These are phyloP conservation scores for Sonneratia caseolaris DNA, from an alignment of 345 rosid species.

Conservation along the genomic window DNA sequence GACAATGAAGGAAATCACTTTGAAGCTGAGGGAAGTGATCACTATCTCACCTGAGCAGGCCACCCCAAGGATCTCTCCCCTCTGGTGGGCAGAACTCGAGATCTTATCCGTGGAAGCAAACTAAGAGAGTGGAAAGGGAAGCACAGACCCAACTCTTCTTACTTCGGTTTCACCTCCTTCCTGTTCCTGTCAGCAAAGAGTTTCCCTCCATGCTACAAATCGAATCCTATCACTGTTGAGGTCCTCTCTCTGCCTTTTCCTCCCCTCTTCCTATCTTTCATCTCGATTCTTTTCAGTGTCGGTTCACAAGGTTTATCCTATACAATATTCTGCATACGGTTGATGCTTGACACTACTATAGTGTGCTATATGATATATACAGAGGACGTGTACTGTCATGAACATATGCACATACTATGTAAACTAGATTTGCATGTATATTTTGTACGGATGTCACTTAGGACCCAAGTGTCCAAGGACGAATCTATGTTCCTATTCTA, in stretches of 20 bases:
- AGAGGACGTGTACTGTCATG: neutral
- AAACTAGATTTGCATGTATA: neutral
- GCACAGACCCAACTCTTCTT: neutral
- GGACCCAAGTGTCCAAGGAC: neutral
- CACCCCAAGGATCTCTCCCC: conserved; percentile 81
- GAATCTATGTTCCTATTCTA: neutral
- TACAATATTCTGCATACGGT: neutral
- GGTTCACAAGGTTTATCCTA: neutral
- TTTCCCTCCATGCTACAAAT: neutral
- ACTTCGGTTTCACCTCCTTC: neutral
- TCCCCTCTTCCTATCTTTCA: neutral
- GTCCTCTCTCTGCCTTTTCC: neutral
- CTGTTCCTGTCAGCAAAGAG: neutral
- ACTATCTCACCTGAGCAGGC: conserved; percentile 77
- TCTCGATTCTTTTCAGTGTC: neutral
- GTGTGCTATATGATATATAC: neutral
- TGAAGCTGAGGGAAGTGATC: conserved; percentile 50
- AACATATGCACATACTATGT: neutral
- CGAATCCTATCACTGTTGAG: neutral
- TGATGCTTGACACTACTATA: neutral
- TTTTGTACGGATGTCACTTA: conserved; percentile 5
- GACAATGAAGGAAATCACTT: conserved; percentile 45
- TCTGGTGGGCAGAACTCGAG: conserved; percentile 99
- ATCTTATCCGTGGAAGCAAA: conserved; percentile 80
- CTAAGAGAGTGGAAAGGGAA: conserved; percentile 9